Conservation (phyloP, 129 eudicot genomes). For the Sambucus nigra region DNA sequence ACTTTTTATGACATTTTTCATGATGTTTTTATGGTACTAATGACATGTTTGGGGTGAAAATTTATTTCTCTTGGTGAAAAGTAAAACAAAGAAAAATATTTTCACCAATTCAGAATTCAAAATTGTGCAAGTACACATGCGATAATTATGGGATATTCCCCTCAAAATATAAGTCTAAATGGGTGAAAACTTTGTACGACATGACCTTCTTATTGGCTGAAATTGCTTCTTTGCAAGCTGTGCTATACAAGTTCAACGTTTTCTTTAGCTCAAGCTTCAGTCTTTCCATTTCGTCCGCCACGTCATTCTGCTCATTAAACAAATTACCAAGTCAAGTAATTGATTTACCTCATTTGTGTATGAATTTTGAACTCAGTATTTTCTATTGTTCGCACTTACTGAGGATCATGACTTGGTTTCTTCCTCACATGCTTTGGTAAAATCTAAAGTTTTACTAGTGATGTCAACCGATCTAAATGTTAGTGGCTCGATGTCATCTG, state of each 20-base stretch:
- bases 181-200: too few relatives aligned
- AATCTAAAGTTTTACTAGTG: constrained; percentile 12
- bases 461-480: constrained; percentile 12
- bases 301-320: constrained; percentile 19
- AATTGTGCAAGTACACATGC: too few relatives aligned
- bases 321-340: neutral
- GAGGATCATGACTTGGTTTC: constrained; percentile 15
- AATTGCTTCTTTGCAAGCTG: constrained; percentile 49
- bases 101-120: too few relatives aligned
- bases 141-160: too few relatives aligned
- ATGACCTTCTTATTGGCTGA: constrained; percentile 30
- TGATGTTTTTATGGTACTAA: too few relatives aligned
- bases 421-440: constrained; percentile 5
- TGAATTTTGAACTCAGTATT: neutral
- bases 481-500: constrained; percentile 2
- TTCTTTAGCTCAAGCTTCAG: constrained; percentile 40
- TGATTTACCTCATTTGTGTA: neutral
- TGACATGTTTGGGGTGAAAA: too few relatives aligned
- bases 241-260: constrained; percentile 39
- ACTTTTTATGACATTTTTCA: too few relatives aligned
- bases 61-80: too few relatives aligned
- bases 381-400: constrained; percentile 9
- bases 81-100: too few relatives aligned
- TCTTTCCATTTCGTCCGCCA: constrained; percentile 25
- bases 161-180: too few relatives aligned